Conservation (phyloP, 441 rosid species). For the Syzygium syzygioides region DNA sequence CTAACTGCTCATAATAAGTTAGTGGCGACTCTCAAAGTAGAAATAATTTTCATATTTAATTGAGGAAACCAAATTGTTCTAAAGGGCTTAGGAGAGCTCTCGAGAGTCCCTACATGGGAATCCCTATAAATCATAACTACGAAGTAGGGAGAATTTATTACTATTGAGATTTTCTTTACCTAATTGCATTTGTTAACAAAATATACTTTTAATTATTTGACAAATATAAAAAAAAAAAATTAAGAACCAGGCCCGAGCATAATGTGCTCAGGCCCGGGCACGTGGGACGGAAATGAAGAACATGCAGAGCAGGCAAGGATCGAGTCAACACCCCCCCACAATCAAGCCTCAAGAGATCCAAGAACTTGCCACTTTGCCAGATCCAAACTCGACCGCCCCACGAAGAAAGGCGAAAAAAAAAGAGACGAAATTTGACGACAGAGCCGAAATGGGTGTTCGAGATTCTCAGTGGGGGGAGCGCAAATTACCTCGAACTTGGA, state of each 20-base stretch:
- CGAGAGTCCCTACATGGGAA: neutral
- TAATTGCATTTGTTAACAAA: neutral
- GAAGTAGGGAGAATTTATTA: neutral
- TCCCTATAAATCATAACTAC: neutral
- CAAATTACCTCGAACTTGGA: neutral
- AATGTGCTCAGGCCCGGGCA: neutral
- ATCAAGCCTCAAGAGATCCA: neutral
- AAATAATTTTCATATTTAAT: no score
- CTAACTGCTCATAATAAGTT: no score
- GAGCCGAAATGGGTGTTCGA: neutral
- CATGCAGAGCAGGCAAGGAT: neutral
- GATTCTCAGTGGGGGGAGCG: neutral
- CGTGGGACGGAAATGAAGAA: neutral
- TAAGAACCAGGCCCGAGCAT: neutral
- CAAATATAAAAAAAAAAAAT: neutral
- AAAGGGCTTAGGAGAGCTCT: no score
- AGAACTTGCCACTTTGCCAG: neutral
- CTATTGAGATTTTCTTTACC: neutral
- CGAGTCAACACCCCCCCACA: neutral
- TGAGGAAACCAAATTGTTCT: no score
- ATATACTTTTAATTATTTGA: neutral
- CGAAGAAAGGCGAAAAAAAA: no score
- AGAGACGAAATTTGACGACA: neutral
- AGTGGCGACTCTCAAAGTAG: no score
- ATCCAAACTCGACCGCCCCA: neutral